phyloP scores from a whole-genome alignment of 805 yeast species.

The Saccharomycopsis fermentans region DNA sequence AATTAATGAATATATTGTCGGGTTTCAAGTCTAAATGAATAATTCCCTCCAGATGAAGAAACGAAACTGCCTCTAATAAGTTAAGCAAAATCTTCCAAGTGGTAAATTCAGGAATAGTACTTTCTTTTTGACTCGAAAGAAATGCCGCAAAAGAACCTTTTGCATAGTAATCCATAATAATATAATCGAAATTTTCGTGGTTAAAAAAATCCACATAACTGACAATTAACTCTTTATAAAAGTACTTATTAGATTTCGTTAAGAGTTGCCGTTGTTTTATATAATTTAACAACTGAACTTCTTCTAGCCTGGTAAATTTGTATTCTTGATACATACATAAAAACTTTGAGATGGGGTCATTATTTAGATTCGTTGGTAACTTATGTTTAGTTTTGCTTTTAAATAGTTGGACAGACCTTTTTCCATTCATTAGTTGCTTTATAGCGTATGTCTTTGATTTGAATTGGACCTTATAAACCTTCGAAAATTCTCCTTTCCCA shows the following conservation, averaged over 20 bases:
- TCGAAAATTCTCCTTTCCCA: conserved; percentile 84
- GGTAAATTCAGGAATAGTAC: conserved; percentile 88
- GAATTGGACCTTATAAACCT: conserved; percentile 73
- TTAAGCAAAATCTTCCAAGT: conserved; percentile 95
- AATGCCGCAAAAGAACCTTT: conserved; percentile 84
- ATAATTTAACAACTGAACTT: conserved; percentile 27
- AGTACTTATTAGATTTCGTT: conserved; percentile 29
- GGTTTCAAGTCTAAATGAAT: conserved; percentile 91
- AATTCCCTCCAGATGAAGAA: conserved; percentile 63
- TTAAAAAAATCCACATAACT: conserved; percentile 84
- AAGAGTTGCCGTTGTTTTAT: conserved; percentile 21
- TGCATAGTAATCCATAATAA: conserved; percentile 92
- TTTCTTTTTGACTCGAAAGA: conserved; percentile 63
- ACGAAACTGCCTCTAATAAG: conserved; percentile 65
- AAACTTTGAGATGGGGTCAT: conserved; percentile 10
- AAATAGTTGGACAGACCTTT: not conserved
- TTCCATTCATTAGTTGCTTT: conserved; percentile 30
- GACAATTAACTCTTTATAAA: conserved; percentile 70
- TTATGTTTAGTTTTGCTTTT: not conserved
- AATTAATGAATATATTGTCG: conserved; percentile 86
- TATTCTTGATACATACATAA: conserved; percentile 4
- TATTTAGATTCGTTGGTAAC: conserved; percentile 7
- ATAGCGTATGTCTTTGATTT: conserved; percentile 65
- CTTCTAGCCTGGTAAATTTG: conserved; percentile 21
- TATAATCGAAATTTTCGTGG: conserved; percentile 60